Conservation (phyloP, 371 early-diverging fungal species). For the Coemansia linderi region DNA sequence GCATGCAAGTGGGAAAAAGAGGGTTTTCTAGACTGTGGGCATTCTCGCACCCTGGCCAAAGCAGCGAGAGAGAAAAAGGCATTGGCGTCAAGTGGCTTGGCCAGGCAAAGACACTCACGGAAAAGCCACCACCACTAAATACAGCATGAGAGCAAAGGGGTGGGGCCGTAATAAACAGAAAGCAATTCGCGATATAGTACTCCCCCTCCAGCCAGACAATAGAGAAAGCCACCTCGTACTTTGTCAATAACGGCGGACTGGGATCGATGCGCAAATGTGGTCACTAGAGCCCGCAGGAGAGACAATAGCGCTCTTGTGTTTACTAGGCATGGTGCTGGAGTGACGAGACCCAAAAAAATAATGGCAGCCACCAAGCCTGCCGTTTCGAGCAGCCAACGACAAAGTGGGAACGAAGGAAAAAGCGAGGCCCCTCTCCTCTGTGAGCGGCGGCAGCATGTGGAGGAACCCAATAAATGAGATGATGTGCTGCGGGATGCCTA, state of each 20-base stretch:
- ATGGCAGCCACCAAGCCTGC: not conserved
- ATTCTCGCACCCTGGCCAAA: not conserved
- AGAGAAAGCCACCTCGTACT: not conserved
- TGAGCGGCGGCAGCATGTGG: not conserved
- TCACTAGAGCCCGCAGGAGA: not conserved
- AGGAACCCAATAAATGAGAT: slow-evolving; percentile 1
- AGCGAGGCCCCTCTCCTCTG: not conserved
- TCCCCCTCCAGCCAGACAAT: not conserved
- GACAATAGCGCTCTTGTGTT: slow-evolving; percentile 2
- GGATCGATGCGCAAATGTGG: slow-evolving; percentile 3
- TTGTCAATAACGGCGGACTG: slow-evolving; percentile 2
- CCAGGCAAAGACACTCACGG: not conserved
- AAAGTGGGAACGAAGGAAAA: not conserved
- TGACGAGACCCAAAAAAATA: not conserved
- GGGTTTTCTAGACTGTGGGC: not conserved
- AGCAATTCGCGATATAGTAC: not conserved
- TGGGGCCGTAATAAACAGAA: not conserved
- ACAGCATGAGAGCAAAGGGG: not conserved
- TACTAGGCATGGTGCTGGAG: not conserved
- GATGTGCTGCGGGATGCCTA: slow-evolving; percentile 8
- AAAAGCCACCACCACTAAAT: not conserved
- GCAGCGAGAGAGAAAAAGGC: not conserved
- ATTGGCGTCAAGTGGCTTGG: not conserved
- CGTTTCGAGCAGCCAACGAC: not conserved
- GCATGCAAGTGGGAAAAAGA: not conserved